phyloP scores from a whole-genome alignment of 2,329 filamentous ascomycete genomes.

The Aspergillus sp. region DNA sequence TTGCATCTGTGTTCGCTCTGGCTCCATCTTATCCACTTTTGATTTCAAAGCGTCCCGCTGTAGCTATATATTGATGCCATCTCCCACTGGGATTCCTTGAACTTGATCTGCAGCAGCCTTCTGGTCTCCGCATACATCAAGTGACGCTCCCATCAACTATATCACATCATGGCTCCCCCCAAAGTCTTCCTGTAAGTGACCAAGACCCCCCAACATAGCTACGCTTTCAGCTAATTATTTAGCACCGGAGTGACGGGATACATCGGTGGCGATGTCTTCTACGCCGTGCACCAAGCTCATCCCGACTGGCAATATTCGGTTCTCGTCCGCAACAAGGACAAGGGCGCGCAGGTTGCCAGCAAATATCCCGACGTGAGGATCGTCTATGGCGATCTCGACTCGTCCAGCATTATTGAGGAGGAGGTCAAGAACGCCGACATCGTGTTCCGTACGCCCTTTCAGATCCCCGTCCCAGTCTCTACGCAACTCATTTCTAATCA shows the following conservation, averaged over 20 bases:
- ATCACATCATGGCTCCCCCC: constrained; percentile 24
- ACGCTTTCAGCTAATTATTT: not conserved
- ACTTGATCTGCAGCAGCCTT: not conserved
- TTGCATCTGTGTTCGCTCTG: no score
- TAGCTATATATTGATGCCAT: constrained; percentile 1
- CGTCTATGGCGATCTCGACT: constrained; percentile 45
- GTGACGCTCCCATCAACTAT: not conserved
- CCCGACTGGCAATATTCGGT: constrained; percentile 48
- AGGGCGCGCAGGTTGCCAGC: constrained; percentile 38
- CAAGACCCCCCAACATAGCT: constrained; percentile 6
- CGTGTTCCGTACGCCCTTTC: constrained; percentile 37
- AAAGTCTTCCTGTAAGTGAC: constrained; percentile 34
- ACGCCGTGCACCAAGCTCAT: constrained; percentile 44
- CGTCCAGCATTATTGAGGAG: constrained; percentile 38
- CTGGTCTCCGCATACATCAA: not conserved
- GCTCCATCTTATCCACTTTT: constrained; percentile 8
- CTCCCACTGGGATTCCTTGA: not conserved
- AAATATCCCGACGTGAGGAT: constrained; percentile 43
- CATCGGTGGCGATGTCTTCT: constrained; percentile 54
- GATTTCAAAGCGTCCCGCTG: constrained; percentile 25
- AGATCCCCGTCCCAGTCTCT: not conserved
- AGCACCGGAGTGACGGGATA: constrained; percentile 55
- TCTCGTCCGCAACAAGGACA: constrained; percentile 45
- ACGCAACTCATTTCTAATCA: constrained; percentile 1
- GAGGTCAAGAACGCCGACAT: constrained; percentile 49